phyloP scores from a whole-genome alignment of 352 stramenopile species.

The Stephanocyclus meneghinianus region DNA sequence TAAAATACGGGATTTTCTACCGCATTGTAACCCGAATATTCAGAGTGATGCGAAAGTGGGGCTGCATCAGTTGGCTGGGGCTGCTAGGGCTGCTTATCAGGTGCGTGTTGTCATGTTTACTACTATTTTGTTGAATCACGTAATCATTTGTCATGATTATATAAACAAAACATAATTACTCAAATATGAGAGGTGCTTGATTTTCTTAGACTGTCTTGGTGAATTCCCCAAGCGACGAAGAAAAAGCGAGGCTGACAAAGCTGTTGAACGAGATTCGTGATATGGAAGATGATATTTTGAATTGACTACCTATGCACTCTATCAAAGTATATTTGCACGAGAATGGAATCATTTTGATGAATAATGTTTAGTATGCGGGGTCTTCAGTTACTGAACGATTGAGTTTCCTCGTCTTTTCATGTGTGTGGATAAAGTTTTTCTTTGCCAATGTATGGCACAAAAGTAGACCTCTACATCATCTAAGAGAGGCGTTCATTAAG shows the following conservation, averaged over 20 bases:
- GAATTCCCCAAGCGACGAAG: slow-evolving; percentile 62
- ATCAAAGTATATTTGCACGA: neutral
- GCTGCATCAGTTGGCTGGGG: slow-evolving; percentile 79
- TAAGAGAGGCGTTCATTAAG: too few relatives aligned
- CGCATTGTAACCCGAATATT: slow-evolving; percentile 81
- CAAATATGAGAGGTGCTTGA: neutral
- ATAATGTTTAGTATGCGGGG: too few relatives aligned
- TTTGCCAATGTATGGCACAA: too few relatives aligned
- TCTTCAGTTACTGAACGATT: too few relatives aligned
- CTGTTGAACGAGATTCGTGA: slow-evolving; percentile 66
- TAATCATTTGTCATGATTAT: neutral
- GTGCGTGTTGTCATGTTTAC: slow-evolving; percentile 26
- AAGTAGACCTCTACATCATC: too few relatives aligned
- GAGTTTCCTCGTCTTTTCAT: too few relatives aligned
- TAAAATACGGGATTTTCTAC: slow-evolving; percentile 73
- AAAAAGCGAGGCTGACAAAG: slow-evolving; percentile 53
- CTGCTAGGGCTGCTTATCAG: slow-evolving; percentile 76
- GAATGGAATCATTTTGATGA: neutral
- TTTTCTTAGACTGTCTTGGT: slow-evolving; percentile 58
- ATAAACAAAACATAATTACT: slow-evolving; percentile 12
- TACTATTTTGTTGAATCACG: neutral
- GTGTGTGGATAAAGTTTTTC: too few relatives aligned
- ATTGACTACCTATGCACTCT: neutral
- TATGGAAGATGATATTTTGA: slow-evolving; percentile 65
- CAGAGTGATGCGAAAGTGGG: slow-evolving; percentile 80